These are phyloP conservation scores for Salix purpurea DNA, from an alignment of 345 rosid genomes.

Conservation along the genomic window DNA sequence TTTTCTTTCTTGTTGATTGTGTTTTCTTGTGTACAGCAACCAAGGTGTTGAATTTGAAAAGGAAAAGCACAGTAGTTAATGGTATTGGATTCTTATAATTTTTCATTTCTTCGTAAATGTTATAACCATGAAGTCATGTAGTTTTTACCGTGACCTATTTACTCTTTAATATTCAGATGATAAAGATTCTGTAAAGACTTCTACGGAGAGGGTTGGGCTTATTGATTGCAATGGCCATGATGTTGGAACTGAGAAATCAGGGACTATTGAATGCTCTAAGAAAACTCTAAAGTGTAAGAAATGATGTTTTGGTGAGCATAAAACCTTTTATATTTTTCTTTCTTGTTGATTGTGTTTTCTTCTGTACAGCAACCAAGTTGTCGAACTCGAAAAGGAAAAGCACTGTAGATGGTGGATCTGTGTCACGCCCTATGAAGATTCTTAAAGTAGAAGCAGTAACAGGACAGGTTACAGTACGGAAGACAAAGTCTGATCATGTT, in stretches of 20 bases:
- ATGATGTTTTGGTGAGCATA: background rate
- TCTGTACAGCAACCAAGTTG: slow-evolving; percentile 24
- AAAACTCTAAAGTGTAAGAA: slow-evolving; percentile 37
- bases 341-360: background rate
- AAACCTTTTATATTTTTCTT: background rate
- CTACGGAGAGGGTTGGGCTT: slow-evolving; percentile 30
- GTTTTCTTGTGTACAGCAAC: background rate
- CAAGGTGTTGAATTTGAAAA: slow-evolving; percentile 44
- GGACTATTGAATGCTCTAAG: slow-evolving; percentile 25
- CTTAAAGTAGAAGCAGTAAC: slow-evolving; percentile 29
- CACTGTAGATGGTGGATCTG: slow-evolving; percentile 21
- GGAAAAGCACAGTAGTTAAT: slow-evolving; percentile 35
- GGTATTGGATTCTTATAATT: slow-evolving; percentile 28
- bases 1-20: background rate
- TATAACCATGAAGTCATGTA: slow-evolving; percentile 7
- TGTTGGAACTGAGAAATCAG: slow-evolving; percentile 33
- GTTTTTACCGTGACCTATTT: background rate
- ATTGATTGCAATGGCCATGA: slow-evolving; percentile 21
- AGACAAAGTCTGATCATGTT: slow-evolving; percentile 18
- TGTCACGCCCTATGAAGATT: slow-evolving; percentile 33
- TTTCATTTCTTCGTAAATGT: background rate
- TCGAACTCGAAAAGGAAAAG: slow-evolving; percentile 50
- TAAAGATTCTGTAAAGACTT: slow-evolving; percentile 24
- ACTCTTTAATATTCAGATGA: slow-evolving; percentile 25
- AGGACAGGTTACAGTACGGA: slow-evolving; percentile 26